Conservation (phyloP, 495 filamentous ascomycete genomes). For the Schizothecium vesticola region DNA sequence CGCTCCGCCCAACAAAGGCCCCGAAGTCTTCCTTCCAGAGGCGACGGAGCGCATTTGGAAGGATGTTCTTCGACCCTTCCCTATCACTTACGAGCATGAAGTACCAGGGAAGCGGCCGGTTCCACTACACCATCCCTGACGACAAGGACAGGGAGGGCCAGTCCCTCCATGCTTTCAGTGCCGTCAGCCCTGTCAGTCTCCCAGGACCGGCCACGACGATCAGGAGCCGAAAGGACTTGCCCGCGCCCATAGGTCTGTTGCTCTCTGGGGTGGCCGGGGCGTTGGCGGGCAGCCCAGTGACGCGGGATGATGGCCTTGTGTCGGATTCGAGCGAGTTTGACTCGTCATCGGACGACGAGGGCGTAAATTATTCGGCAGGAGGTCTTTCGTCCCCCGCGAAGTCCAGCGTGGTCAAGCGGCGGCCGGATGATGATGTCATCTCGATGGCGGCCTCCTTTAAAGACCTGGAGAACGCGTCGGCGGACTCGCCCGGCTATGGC, state of each 20-base stretch:
- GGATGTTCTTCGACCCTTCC: conserved; percentile 45
- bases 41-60: conserved; percentile 41
- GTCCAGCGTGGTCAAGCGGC: conserved; percentile 32
- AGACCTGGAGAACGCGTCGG: conserved; percentile 37
- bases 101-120: conserved; percentile 46
- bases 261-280: conserved; percentile 27
- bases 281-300: conserved; percentile 22
- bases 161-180: conserved; percentile 13
- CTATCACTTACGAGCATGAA: conserved; percentile 45
- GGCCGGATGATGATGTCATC: conserved; percentile 41
- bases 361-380: conserved; percentile 40
- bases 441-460: conserved; percentile 46
- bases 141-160: conserved; percentile 19
- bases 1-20: conserved; percentile 12
- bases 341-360: conserved; percentile 45
- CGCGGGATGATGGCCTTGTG: conserved; percentile 27
- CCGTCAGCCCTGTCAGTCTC: conserved; percentile 39
- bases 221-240: conserved; percentile 34
- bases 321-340: conserved; percentile 45
- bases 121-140: conserved; percentile 33
- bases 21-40: conserved; percentile 6
- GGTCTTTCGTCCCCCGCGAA: conserved; percentile 42
- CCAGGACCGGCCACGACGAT: conserved; percentile 31
- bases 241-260: conserved; percentile 30
- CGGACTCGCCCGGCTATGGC: conserved; percentile 31